Conservation (phyloP, 2,329 filamentous ascomycete species). For the Fusarium sarcochroum region DNA sequence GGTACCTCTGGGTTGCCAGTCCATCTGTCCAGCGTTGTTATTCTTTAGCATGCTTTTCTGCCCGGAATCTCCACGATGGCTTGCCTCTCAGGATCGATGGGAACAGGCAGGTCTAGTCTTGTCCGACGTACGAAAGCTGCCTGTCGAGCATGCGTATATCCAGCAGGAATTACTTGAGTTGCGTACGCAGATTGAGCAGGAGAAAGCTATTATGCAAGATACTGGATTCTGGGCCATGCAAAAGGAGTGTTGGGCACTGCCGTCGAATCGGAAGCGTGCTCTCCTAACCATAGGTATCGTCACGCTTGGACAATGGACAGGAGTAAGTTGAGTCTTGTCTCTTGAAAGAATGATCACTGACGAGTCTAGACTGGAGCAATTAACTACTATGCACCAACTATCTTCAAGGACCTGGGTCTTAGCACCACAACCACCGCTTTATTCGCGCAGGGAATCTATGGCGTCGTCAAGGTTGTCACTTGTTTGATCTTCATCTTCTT, state of each 20-base stretch:
- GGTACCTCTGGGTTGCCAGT: slow-evolving; percentile 68
- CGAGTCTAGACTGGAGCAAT: slow-evolving; percentile 45
- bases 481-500: slow-evolving; percentile 74
- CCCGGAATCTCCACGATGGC: slow-evolving; percentile 70
- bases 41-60: slow-evolving; percentile 67
- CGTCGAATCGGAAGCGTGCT: slow-evolving; percentile 43
- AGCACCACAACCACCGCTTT: slow-evolving; percentile 65
- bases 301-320: slow-evolving; percentile 47
- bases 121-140: slow-evolving; percentile 36
- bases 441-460: slow-evolving; percentile 75
- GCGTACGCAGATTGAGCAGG: slow-evolving; percentile 36
- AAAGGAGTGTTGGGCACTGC: slow-evolving; percentile 40
- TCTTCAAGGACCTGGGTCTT: slow-evolving; percentile 73
- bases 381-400: slow-evolving; percentile 74
- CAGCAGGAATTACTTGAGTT: slow-evolving; percentile 43
- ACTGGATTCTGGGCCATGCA: slow-evolving; percentile 41
- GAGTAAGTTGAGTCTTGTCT: slow-evolving; percentile 31
- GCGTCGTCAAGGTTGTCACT: slow-evolving; percentile 74
- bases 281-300: slow-evolving; percentile 46
- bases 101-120: slow-evolving; percentile 56
- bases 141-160: slow-evolving; percentile 39
- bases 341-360: not conserved
- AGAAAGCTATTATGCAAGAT: slow-evolving; percentile 39
- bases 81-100: slow-evolving; percentile 69
- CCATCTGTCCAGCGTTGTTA: slow-evolving; percentile 67